phyloP scores from a whole-genome alignment of 805 yeast species.

The Saturnispora saitoi region DNA sequence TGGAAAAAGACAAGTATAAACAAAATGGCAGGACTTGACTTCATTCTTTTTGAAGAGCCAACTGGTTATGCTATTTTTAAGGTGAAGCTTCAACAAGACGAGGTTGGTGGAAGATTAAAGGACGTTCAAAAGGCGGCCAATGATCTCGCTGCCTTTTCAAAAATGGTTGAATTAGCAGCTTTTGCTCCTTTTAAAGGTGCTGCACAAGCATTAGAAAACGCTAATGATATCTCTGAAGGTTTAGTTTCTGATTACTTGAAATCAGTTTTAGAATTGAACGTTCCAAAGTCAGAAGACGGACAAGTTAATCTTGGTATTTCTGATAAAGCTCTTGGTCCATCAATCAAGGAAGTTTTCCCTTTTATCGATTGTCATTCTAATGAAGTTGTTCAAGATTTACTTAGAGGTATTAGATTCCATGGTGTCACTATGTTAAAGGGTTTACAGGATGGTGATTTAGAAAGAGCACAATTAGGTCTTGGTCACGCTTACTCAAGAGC shows the following conservation, averaged over 20 bases:
- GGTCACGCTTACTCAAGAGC: conserved; percentile 99
- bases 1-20: neutral
- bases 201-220: conserved; percentile 97
- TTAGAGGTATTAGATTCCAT: conserved; percentile 90
- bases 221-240: conserved; percentile 96
- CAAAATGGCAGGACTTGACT: conserved; percentile 69
- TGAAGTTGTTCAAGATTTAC: conserved; percentile 88
- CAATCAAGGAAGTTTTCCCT: conserved; percentile 86
- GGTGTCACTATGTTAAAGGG: conserved; percentile 86
- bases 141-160: conserved; percentile 82
- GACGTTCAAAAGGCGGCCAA: conserved; percentile 89
- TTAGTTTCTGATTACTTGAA: conserved; percentile 87
- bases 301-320: conserved; percentile 78
- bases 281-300: conserved; percentile 71
- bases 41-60: conserved; percentile 93
- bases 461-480: conserved; percentile 96
- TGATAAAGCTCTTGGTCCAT: conserved; percentile 93
- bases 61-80: conserved; percentile 97
- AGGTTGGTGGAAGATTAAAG: conserved; percentile 80
- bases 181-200: conserved; percentile 99
- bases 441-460: conserved; percentile 89
- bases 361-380: conserved; percentile 82
- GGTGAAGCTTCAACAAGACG: conserved; percentile 89
- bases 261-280: conserved; percentile 79
- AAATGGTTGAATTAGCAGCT: conserved; percentile 85